Conservation (phyloP, 495 filamentous ascomycete species). For the Ascobolus immersus region DNA sequence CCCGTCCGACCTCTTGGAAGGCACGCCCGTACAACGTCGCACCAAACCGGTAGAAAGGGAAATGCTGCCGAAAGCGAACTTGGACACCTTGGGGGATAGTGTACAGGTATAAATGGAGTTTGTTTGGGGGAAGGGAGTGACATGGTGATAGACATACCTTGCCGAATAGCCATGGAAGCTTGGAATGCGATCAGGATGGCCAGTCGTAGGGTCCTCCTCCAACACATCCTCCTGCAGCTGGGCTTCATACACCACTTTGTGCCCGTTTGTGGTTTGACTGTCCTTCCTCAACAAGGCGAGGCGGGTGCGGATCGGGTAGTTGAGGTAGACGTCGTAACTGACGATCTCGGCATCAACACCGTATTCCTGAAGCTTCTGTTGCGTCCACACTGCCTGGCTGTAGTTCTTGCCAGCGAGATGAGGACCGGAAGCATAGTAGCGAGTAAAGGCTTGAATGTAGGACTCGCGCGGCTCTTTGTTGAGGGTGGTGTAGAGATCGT, state of each 20-base stretch:
- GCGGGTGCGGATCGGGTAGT: slow-evolving; percentile 61
- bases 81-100: too few relatives aligned
- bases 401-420: slow-evolving; percentile 79
- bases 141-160: slow-evolving; percentile 17
- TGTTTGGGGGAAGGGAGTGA: too few relatives aligned
- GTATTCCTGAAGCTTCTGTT: slow-evolving; percentile 59
- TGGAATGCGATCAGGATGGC: slow-evolving; percentile 48
- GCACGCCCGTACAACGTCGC: too few relatives aligned
- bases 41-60: too few relatives aligned
- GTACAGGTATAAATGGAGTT: too few relatives aligned
- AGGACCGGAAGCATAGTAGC: slow-evolving; percentile 71
- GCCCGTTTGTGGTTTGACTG: slow-evolving; percentile 17
- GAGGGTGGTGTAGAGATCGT: too few relatives aligned
- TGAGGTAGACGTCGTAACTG: slow-evolving; percentile 71
- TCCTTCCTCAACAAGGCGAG: slow-evolving; percentile 50
- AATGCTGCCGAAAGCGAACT: too few relatives aligned
- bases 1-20: too few relatives aligned
- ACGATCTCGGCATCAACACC: slow-evolving; percentile 50
- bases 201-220: slow-evolving; percentile 56
- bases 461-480: too few relatives aligned
- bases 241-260: slow-evolving; percentile 45
- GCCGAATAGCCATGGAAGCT: slow-evolving; percentile 93
- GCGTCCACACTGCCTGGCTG: slow-evolving; percentile 68
- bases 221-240: slow-evolving; percentile 63
- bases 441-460: too few relatives aligned